Percentiles rank a stretch among this genome's conserved stretches.
phyloP scores from a whole-genome alignment of 2,329 filamentous ascomycete genomes.

The Nothopassalora personata region DNA sequence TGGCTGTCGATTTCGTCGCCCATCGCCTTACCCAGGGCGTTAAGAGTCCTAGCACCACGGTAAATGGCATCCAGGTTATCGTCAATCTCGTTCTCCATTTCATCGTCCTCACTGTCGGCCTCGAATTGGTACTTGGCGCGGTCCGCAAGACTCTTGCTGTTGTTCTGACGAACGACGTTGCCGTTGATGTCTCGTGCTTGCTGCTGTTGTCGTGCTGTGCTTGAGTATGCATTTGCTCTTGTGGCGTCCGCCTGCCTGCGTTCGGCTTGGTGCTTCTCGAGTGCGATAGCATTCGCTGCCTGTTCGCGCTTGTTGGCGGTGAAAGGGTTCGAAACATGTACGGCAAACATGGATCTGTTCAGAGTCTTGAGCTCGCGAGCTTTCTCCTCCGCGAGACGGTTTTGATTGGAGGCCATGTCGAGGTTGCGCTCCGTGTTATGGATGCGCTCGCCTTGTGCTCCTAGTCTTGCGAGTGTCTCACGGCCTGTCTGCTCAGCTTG shows the following conservation, averaged over 20 bases:
- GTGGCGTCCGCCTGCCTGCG: constrained; percentile 54
- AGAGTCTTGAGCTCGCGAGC: constrained; percentile 77
- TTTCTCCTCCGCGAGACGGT: constrained; percentile 70
- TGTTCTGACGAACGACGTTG: constrained; percentile 49
- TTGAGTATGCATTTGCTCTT: constrained; percentile 48
- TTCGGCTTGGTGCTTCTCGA: constrained; percentile 59
- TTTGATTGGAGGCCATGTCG: constrained; percentile 67
- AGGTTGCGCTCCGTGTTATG: constrained; percentile 79
- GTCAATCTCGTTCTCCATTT: constrained; percentile 49
- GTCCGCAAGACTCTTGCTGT: constrained; percentile 51
- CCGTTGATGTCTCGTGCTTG: constrained; percentile 48
- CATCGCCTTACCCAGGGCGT: constrained; percentile 67
- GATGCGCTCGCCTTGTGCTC: constrained; percentile 72
- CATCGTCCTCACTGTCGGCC: constrained; percentile 64
- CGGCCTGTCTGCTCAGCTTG: constrained; percentile 67
- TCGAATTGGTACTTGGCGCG: constrained; percentile 72
- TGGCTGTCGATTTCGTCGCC: constrained; percentile 69
- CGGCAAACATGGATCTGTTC: constrained; percentile 84
- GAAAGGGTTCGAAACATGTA: constrained; percentile 46
- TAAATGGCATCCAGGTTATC: constrained; percentile 49
- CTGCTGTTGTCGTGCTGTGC: constrained; percentile 58
- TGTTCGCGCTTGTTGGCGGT: constrained; percentile 58
- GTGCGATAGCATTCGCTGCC: constrained; percentile 61
- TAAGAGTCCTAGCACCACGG: constrained; percentile 62
- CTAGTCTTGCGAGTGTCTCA: constrained; percentile 66